A percentile compares a stretch with the other conserved stretches of the same genome.
phyloP scores from a whole-genome alignment of 805 yeast species.

The Sungouiella blattae region DNA sequence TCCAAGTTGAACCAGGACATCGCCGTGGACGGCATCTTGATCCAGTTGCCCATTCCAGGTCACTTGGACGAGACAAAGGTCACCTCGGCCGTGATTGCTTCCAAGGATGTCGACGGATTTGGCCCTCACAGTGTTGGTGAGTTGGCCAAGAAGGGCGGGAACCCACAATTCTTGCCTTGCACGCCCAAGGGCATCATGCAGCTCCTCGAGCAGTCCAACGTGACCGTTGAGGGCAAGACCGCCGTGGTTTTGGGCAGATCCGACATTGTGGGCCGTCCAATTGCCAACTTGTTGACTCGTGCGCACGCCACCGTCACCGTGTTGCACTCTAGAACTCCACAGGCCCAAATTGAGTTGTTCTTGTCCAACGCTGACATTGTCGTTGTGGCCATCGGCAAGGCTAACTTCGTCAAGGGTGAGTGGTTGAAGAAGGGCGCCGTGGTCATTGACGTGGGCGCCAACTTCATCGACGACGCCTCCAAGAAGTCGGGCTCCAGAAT shows the following conservation, averaged over 20 bases:
- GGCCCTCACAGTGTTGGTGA: conserved; percentile 78
- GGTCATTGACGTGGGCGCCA: conserved; percentile 82
- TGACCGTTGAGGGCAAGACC: conserved; percentile 56
- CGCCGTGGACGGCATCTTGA: conserved; percentile 66
- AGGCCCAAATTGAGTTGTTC: conserved; percentile 44
- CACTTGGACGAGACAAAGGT: conserved; percentile 66
- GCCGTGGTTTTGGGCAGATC: conserved; percentile 87
- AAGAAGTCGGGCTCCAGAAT: conserved; percentile 67
- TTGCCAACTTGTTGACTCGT: conserved; percentile 65
- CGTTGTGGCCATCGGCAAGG: conserved; percentile 71
- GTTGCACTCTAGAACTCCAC: conserved; percentile 64
- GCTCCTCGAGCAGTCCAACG: conserved; percentile 54
- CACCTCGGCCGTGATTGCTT: conserved; percentile 61
- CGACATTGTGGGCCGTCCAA: conserved; percentile 82
- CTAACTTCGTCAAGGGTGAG: conserved; percentile 68
- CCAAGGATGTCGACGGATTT: conserved; percentile 82
- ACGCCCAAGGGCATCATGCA: conserved; percentile 80
- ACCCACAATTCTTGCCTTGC: conserved; percentile 72
- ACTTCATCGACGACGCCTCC: conserved; percentile 62
- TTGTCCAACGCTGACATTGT: conserved; percentile 69
- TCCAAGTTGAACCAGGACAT: conserved; percentile 54
- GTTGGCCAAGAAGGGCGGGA: conserved; percentile 67
- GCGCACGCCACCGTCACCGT: conserved; percentile 74
- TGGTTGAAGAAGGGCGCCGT: conserved; percentile 69
- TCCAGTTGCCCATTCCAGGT: conserved; percentile 73